Conservation (phyloP, 2,329 filamentous ascomycete species). For the Phyllosticta citribraziliensis region DNA sequence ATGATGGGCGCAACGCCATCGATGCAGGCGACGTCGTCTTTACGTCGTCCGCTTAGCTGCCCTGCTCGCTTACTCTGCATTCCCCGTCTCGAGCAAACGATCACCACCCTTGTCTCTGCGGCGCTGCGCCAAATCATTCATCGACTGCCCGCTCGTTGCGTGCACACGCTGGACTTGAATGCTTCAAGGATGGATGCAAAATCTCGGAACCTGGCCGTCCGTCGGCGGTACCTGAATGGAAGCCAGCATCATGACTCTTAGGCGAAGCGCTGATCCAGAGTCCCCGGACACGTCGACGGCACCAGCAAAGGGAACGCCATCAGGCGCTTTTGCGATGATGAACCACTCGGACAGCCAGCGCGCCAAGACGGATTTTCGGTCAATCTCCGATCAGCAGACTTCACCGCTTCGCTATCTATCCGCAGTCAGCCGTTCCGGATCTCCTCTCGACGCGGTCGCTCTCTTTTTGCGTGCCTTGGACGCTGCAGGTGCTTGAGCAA, state of each 20-base stretch:
- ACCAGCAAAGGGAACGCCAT: neutral
- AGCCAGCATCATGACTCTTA: neutral
- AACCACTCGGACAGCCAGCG: neutral
- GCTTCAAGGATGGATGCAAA: neutral
- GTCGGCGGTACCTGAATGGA: neutral
- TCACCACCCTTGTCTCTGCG: too few species aligned
- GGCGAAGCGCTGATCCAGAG: neutral
- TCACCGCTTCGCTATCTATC: neutral
- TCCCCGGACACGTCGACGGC: neutral
- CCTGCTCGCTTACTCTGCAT: too few species aligned
- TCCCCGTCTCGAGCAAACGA: too few species aligned
- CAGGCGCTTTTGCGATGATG: neutral
- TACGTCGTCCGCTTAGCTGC: too few species aligned
- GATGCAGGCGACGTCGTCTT: too few species aligned
- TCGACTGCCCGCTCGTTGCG: neutral
- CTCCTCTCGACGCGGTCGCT: neutral
- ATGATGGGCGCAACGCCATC: neutral
- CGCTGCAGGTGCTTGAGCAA: neutral
- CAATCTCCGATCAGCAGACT: neutral
- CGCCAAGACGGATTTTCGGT: neutral
- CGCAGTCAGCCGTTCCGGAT: neutral
- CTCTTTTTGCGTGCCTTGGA: neutral
- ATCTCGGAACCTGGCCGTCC: neutral
- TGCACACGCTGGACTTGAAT: neutral
- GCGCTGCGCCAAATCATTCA: neutral